Conservation (phyloP, 2,329 filamentous ascomycete species). For the Calonectria honghensis region DNA sequence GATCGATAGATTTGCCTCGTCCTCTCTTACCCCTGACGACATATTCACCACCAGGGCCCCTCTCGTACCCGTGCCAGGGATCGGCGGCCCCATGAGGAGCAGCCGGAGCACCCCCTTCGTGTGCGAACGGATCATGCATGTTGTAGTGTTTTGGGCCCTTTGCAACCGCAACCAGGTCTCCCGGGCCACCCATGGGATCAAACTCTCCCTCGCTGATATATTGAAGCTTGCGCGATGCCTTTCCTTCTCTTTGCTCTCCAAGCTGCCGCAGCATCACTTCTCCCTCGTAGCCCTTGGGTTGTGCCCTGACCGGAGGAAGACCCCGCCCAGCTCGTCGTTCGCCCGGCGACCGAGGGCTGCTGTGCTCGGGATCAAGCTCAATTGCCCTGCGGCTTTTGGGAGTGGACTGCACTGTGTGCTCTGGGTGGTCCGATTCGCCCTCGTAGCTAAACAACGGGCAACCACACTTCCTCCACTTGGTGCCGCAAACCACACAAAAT, state of each 20-base stretch:
- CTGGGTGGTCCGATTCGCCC: slow-evolving; percentile 72
- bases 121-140: slow-evolving; percentile 76
- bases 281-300: slow-evolving; percentile 65
- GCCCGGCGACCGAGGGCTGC: slow-evolving; percentile 54
- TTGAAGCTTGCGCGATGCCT: slow-evolving; percentile 53
- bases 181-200: slow-evolving; percentile 57
- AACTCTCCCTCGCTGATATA: slow-evolving; percentile 64
- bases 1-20: slow-evolving; percentile 66
- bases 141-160: slow-evolving; percentile 71
- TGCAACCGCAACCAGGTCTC: slow-evolving; percentile 62
- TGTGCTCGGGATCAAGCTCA: slow-evolving; percentile 46
- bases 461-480: slow-evolving; percentile 88
- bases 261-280: slow-evolving; percentile 66
- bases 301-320: slow-evolving; percentile 52
- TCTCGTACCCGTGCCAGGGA: slow-evolving; percentile 53
- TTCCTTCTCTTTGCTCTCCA: slow-evolving; percentile 69
- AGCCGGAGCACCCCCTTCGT: slow-evolving; percentile 55
- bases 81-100: slow-evolving; percentile 49
- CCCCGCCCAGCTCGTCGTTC: slow-evolving; percentile 53
- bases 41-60: slow-evolving; percentile 61
- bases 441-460: slow-evolving; percentile 87
- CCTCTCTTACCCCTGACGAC: slow-evolving; percentile 66
- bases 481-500: slow-evolving; percentile 91
- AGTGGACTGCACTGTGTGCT: slow-evolving; percentile 70
- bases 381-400: slow-evolving; percentile 55